Conservation (phyloP, 192 early-diverging fungal genomes). For the Coemansia sp. region DNA sequence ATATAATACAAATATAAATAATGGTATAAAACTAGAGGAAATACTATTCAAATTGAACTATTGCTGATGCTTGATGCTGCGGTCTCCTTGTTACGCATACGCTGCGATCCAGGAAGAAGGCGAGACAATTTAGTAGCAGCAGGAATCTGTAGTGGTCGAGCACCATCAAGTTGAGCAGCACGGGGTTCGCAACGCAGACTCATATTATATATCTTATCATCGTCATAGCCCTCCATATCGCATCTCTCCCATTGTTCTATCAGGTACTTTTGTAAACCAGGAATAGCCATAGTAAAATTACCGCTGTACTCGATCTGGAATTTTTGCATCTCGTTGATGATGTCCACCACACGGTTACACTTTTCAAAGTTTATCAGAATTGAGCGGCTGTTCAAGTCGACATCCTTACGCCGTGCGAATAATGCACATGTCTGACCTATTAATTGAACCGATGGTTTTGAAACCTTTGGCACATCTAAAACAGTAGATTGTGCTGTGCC, state of each 20-base stretch:
- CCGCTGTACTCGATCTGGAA: slow-evolving; percentile 74
- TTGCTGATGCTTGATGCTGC: slow-evolving; percentile 1
- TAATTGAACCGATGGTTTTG: slow-evolving; percentile 20
- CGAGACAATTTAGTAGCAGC: slow-evolving; percentile 22
- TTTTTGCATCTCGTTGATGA: slow-evolving; percentile 71
- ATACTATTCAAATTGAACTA: not conserved
- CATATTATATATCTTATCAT: slow-evolving; percentile 47
- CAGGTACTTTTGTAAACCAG: slow-evolving; percentile 49
- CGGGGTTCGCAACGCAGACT: slow-evolving; percentile 47
- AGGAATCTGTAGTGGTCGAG: slow-evolving; percentile 15
- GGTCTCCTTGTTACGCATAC: slow-evolving; percentile 4
- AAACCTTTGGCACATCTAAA: not conserved
- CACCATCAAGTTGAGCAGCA: slow-evolving; percentile 5
- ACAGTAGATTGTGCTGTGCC: not conserved
- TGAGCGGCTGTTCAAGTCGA: slow-evolving; percentile 36
- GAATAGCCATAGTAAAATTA: slow-evolving; percentile 53
- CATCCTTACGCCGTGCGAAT: slow-evolving; percentile 25
- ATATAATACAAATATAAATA: no score
- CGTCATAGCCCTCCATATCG: slow-evolving; percentile 37
- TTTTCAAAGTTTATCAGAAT: slow-evolving; percentile 86
- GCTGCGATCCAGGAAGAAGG: slow-evolving; percentile 20
- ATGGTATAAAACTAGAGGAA: not conserved
- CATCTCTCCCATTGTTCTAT: slow-evolving; percentile 50
- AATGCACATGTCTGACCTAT: slow-evolving; percentile 48
- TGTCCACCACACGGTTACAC: slow-evolving; percentile 57